Conservation (phyloP, 2,329 filamentous ascomycete genomes). For the Camptophora hylomeconis region DNA sequence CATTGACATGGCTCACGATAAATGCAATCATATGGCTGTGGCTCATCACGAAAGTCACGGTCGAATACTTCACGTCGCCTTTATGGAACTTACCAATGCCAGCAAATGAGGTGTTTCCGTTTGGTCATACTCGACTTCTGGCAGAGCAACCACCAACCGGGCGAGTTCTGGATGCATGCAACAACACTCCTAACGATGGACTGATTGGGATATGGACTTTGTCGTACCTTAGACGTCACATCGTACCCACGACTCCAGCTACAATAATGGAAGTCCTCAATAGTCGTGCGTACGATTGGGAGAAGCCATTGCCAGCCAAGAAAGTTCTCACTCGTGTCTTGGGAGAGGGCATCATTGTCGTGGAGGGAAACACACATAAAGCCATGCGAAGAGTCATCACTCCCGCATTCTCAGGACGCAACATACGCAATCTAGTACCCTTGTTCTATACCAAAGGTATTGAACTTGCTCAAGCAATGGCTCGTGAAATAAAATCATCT, state of each 20-base stretch:
- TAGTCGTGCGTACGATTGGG: slow-evolving; percentile 40
- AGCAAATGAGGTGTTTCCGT: slow-evolving; percentile 3
- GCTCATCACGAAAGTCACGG: slow-evolving; percentile 1
- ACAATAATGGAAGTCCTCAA: slow-evolving; percentile 40
- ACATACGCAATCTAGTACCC: slow-evolving; percentile 23
- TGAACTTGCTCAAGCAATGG: slow-evolving; percentile 23
- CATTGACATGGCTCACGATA: neutral
- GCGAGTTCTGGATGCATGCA: slow-evolving; percentile 3
- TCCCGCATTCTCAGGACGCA: slow-evolving; percentile 25
- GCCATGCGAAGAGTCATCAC: slow-evolving; percentile 29
- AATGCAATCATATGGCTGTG: slow-evolving; percentile 4
- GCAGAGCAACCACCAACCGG: slow-evolving; percentile 1
- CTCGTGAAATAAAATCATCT: slow-evolving; percentile 15
- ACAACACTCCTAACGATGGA: slow-evolving; percentile 6
- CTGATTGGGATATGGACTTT: slow-evolving; percentile 4
- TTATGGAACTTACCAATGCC: slow-evolving; percentile 5
- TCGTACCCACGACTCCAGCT: slow-evolving; percentile 9
- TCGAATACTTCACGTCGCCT: slow-evolving; percentile 6
- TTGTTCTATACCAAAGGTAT: slow-evolving; percentile 27
- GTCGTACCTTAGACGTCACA: slow-evolving; percentile 3
- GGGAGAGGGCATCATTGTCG: slow-evolving; percentile 38
- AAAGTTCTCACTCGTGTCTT: slow-evolving; percentile 36
- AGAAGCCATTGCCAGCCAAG: slow-evolving; percentile 34
- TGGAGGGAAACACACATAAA: slow-evolving; percentile 37
- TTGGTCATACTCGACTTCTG: slow-evolving; percentile 5